Conservation (phyloP, 1,284 basidiomycete genomes). For the Wolfiporia cocos region DNA sequence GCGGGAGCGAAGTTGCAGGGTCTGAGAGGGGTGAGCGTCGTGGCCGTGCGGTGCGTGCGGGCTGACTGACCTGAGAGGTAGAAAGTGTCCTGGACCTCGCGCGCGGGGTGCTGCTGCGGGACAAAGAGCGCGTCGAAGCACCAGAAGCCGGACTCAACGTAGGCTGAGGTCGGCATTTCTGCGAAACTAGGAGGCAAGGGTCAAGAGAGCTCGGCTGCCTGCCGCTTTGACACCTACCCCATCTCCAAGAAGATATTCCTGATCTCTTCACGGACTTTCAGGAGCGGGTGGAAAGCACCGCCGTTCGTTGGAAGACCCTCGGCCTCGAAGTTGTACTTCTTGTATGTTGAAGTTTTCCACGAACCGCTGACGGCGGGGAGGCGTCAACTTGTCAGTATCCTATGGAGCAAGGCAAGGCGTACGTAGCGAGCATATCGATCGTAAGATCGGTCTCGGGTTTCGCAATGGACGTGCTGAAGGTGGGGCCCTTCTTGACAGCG, state of each 20-base stretch:
- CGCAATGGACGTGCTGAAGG: slow-evolving; percentile 90
- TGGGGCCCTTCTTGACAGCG: slow-evolving; percentile 78
- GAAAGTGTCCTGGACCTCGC: slow-evolving; percentile 98
- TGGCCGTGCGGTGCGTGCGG: no score
- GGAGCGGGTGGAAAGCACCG: slow-evolving; percentile 91
- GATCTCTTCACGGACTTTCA: slow-evolving; percentile 98
- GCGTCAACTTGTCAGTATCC: background rate
- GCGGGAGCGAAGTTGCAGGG: slow-evolving; percentile 72
- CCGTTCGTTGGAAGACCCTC: slow-evolving; percentile 86
- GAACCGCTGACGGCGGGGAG: slow-evolving; percentile 62
- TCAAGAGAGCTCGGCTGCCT: background rate
- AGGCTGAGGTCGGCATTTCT: slow-evolving; percentile 98
- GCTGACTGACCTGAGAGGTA: slow-evolving; percentile 90
- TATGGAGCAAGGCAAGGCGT: slow-evolving; percentile 11
- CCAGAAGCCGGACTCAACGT: slow-evolving; percentile 99
- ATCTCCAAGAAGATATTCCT: slow-evolving; percentile 98
- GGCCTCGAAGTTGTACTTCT: slow-evolving; percentile 99
- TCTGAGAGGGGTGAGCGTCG: no score
- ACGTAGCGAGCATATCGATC: slow-evolving; percentile 92
- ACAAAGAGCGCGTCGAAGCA: slow-evolving; percentile 99
- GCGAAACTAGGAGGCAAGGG: slow-evolving; percentile 65
- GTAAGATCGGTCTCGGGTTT: slow-evolving; percentile 99
- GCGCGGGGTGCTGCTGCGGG: slow-evolving; percentile 97
- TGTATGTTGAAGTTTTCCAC: slow-evolving; percentile 91
- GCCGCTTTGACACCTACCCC: slow-evolving; percentile 57